Conservation (phyloP, 75 land plant genomes). For the Picea sitchensis region DNA sequence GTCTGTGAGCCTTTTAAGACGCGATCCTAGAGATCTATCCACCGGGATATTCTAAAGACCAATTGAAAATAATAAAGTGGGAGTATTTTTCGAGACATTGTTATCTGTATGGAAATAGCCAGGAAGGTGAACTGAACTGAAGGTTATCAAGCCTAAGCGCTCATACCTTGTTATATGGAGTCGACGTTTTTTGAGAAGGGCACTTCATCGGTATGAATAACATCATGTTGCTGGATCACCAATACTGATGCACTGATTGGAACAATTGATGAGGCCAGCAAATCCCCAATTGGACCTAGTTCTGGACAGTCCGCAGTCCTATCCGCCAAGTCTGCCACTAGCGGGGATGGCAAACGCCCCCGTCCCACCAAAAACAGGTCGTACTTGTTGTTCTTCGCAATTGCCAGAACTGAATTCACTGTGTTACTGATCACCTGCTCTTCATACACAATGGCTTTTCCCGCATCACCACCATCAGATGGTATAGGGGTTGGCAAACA, state of each 20-base stretch:
- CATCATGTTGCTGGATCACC: constrained; percentile 37
- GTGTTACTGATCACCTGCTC: background rate
- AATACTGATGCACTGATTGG: constrained; percentile 30
- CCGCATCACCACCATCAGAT: background rate
- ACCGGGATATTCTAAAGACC: no score
- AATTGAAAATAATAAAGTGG: no score
- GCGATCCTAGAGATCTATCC: no score
- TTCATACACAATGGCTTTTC: background rate
- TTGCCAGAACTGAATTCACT: background rate
- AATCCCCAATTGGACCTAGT: constrained; percentile 55
- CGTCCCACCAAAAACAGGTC: background rate
- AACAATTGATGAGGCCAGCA: constrained; percentile 36
- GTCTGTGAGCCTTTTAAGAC: no score
- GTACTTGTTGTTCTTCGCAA: background rate
- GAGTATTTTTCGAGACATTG: no score
- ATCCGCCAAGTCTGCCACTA: background rate
- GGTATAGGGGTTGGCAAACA: background rate
- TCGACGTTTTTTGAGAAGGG: background rate
- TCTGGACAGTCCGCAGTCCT: constrained; percentile 37
- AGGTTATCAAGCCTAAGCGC: no score
- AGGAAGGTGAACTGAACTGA: no score
- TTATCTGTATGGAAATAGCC: no score
- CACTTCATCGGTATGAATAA: background rate
- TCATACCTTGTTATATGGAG: no score
- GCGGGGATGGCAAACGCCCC: background rate